Base-by-base conservation (phyloP, 306 rosid genomes). In the Trichosanthes truncata region DNA sequence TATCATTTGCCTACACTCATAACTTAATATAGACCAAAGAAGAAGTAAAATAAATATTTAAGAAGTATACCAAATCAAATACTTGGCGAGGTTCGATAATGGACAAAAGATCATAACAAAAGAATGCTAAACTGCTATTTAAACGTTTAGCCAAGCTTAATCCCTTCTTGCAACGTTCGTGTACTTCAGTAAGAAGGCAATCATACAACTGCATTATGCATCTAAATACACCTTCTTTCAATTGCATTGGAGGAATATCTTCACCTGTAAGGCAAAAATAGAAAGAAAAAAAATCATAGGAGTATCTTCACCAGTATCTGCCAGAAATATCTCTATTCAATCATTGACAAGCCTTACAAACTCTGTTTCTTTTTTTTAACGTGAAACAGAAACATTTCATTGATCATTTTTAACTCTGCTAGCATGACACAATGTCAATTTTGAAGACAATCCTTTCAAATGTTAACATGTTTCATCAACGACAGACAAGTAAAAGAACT, bases 181-280 rank as follows among this genome's bases (percentile, higher is more conserved):
- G 99, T 83, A 95, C 97, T 90, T 95, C 99, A 18, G 99, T 95
- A 61, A 95, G 89, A 80, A 95, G 93, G 86, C 99, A 95, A 88
- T 95, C 99, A 84, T 92, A 95, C 92, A 95, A 73, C 91, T 95
- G 99, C 96, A 93, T 83, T 82, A 95, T 93, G 84, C 99, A 95
- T 90, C 99, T 88, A 87, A 91, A 95, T 56, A 95, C 96, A 79
- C 94, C 96, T 84, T 95, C 99, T 87, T 95, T 95, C 84, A 95
- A 89, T 85, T 95, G 99, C 99, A 95, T 95, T 38, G 99, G 99
- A 0, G 99, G 99, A 81, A 95, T 90, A 74, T 95, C 99, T 87
- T 95, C 99, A 85, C 95, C 99, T 95, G 85, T 76, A 83, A 59
- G 73, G 80, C 35, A 78, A 88, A 76, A 61, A 12, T 62, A 62